Evolutionary conservation across 306 rosid genomes (phyloP).

Genomic region (Begonia masoniana): DNA sequence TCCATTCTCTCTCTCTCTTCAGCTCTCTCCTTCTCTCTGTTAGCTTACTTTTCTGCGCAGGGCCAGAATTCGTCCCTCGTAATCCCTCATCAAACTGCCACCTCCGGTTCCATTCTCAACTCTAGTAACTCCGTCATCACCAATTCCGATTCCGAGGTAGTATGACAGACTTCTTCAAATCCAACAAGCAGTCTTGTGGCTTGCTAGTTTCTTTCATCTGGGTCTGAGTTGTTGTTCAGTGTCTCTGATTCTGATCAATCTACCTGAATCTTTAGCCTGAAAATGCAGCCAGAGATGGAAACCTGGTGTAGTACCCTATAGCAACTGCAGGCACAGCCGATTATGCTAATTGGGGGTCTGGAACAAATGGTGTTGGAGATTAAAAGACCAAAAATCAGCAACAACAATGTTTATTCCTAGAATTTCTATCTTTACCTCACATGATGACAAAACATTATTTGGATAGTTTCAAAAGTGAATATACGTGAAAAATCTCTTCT

Average conservation of each 20-base stretch:
- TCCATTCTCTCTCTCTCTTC: no score
- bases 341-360: neutral
- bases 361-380: neutral
- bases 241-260: neutral
- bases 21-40: no score
- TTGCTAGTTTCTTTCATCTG: neutral
- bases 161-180: neutral
- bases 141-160: neutral
- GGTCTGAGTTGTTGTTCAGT: neutral
- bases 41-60: neutral
- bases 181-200: neutral
- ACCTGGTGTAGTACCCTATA: slow-evolving; percentile 11
- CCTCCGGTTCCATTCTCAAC: slow-evolving; percentile 14
- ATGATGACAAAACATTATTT: no score
- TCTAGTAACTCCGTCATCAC: neutral
- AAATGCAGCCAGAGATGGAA: slow-evolving; percentile 10
- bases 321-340: neutral
- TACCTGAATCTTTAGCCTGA: slow-evolving; percentile 3
- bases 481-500: no score
- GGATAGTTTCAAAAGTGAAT: no score
- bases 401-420: no score
- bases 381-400: no score
- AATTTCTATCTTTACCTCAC: no score
- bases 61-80: neutral
- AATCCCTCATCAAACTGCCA: neutral